Evolutionary conservation across 345 rosid genomes (phyloP), one percentile per base, ranked within the genome.

Genomic region (Acer negundo): DNA sequence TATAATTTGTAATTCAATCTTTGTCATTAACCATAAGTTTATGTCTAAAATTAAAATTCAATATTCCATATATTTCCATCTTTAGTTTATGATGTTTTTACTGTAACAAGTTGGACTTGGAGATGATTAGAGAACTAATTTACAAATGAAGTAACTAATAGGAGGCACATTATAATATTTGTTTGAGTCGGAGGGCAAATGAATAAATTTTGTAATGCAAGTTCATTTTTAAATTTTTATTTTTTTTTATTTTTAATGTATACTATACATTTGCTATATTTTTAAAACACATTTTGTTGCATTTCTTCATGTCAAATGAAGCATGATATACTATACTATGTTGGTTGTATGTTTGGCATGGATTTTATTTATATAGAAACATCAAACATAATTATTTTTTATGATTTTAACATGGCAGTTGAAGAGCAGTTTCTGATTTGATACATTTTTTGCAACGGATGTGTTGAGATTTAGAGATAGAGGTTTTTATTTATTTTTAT

Each of bases 391-490:
- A 42, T 75, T 74, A 9, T 7, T 77, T 10, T 28, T 68, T 61
- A 17, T 77, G 68, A 40, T 71, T 58, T 84, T 83, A 79, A n/a
- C 62, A 66, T 77, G 46, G 73, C 91, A 95, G 97, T 87, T 93
- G 71, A 95, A 82, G 84, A 89, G 88, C 85, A 93, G 97, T 78
- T 95, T 92, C 26, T 95, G 98, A 7, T 93, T 93, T 19, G 90
- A 93, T 82, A 91, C 97, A 9, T 95, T 95, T 78, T 95, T 91
- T 42, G 97, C 97, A 2, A 93, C 97, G 17, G 97, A 93, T 77
- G 94, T 88, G 79, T 87, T 97, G 80, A 87, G 97, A 72, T 95
- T 95, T 75, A 97, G 97, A 72, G 98, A 93, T 87, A 97, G 98
- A 8, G 98, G 98, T 1, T 90, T 95, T 69, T 93, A n/a, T n/a